phyloP scores from a whole-genome alignment of 2,329 filamentous ascomycete genomes.

The Aureobasidium sp. region DNA sequence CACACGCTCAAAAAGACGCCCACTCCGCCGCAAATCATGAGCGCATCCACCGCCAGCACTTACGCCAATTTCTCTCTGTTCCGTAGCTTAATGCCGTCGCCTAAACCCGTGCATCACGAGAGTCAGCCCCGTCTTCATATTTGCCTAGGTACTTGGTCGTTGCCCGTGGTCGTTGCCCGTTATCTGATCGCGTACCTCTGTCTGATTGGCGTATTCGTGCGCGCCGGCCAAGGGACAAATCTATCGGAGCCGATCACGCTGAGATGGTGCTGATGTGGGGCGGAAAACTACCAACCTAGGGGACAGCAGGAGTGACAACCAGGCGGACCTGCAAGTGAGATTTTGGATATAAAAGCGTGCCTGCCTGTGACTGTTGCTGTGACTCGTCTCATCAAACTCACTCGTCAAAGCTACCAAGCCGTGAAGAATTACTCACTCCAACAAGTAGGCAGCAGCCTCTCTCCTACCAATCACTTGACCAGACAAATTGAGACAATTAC shows the following conservation, averaged over 20 bases:
- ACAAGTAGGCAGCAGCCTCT: neutral
- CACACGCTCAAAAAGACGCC: neutral
- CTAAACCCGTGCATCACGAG: neutral
- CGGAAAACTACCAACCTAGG: neutral
- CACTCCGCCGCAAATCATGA: neutral
- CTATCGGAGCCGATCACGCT: neutral
- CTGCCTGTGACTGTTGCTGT: neutral
- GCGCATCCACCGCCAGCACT: constrained; percentile 10
- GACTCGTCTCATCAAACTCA: neutral
- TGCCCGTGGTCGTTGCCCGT: neutral
- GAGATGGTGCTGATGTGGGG: neutral
- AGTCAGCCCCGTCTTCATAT: neutral
- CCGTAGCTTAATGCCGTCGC: neutral
- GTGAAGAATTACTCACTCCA: neutral
- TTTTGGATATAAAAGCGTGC: neutral
- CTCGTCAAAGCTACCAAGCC: neutral
- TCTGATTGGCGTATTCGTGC: neutral
- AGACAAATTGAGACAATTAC: neutral
- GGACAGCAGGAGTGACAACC: neutral
- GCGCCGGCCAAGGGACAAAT: neutral
- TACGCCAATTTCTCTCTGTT: neutral
- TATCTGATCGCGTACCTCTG: neutral
- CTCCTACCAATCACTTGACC: neutral
- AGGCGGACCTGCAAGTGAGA: neutral
- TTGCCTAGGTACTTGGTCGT: neutral